Evolutionary conservation across 2,329 filamentous ascomycete species (phyloP), one percentile per base, ranked within the genome.

Genomic region (Aspergillus quadricinctus): DNA sequence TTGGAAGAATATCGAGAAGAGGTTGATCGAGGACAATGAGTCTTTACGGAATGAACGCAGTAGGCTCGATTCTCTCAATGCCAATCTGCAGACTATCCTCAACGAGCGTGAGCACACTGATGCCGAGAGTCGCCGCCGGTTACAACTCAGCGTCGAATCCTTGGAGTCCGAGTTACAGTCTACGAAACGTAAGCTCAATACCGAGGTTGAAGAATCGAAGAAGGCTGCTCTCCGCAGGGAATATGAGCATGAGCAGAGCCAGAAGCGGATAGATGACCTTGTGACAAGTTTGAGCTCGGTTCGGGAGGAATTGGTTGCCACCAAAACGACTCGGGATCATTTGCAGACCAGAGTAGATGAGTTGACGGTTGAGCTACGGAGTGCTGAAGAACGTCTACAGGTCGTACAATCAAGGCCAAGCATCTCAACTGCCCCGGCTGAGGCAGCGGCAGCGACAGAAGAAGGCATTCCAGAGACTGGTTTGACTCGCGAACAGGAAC

Each of bases 201-300:
- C 91, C 27, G 92, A 97, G 68, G 75, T 86, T 0, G 92, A 97
- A 59, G 92, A 96, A 61, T 84, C 81, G 62, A 95, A 92, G 79
- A 93, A 95, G 71, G 78, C 89, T 35, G 82, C 89, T 57, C 79
- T 94, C 51, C 86, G 93, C 56, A 92, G 95, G 66, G 93, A 97
- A 68, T 97, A 90, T 61, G 94, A 99, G 59, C 84, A 88, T 45
- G 88, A 91, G 62, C 91, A 97, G 70, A 87, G 84, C 51, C 91
- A 96, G 71, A 94, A 92, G 73, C 86, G 92, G 52, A 94, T 97
- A 58, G 93, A 99, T 63, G 93, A 97, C 67, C 83, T 99, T 48
- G 88, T 93, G 60, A 81, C 87, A 31, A 93, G 85, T 65, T 79
- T 97, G 43, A 83, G 90, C 63, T 85, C 91, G 58, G 85, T 88